Percentiles rank a stretch among this genome's conserved stretches.
These are phyloP conservation scores for Cylindrodendrum hubeiense DNA, from an alignment of 2,329 filamentous ascomycete species.

Conservation along the genomic window DNA sequence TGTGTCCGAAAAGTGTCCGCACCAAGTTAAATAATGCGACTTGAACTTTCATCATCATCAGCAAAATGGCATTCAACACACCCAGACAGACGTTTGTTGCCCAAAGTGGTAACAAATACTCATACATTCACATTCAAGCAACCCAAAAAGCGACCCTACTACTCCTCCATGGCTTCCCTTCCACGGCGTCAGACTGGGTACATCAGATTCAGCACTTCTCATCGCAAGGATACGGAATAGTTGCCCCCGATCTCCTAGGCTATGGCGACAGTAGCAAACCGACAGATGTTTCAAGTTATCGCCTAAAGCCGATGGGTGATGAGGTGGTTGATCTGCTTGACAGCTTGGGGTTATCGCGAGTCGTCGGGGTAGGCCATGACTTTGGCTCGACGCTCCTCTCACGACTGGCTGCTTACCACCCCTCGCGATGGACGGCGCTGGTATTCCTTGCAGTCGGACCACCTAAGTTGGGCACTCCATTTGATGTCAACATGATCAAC, in stretches of 20 bases:
- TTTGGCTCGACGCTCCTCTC: slow-evolving; percentile 50
- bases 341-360: slow-evolving; percentile 47
- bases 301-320: slow-evolving; percentile 46
- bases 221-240: slow-evolving; percentile 54
- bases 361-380: slow-evolving; percentile 58
- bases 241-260: slow-evolving; percentile 57
- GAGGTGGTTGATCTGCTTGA: slow-evolving; percentile 51
- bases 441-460: slow-evolving; percentile 49
- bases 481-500: slow-evolving; percentile 49
- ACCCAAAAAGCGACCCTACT: slow-evolving; percentile 52
- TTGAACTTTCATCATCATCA: background rate
- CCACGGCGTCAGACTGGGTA: slow-evolving; percentile 58
- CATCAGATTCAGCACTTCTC: slow-evolving; percentile 52
- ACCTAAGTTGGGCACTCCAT: slow-evolving; percentile 41
- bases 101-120: slow-evolving; percentile 41
- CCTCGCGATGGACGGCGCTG: slow-evolving; percentile 33
- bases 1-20: slow-evolving; percentile 46
- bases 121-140: slow-evolving; percentile 45
- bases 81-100: slow-evolving; percentile 28
- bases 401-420: slow-evolving; percentile 43
- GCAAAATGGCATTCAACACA: slow-evolving; percentile 24
- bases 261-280: slow-evolving; percentile 52
- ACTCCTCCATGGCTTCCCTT: slow-evolving; percentile 63
- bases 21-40: background rate
- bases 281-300: slow-evolving; percentile 44